phyloP scores from a whole-genome alignment of 202 grass and related monocot genomes.

The Elaeis oleifera region DNA sequence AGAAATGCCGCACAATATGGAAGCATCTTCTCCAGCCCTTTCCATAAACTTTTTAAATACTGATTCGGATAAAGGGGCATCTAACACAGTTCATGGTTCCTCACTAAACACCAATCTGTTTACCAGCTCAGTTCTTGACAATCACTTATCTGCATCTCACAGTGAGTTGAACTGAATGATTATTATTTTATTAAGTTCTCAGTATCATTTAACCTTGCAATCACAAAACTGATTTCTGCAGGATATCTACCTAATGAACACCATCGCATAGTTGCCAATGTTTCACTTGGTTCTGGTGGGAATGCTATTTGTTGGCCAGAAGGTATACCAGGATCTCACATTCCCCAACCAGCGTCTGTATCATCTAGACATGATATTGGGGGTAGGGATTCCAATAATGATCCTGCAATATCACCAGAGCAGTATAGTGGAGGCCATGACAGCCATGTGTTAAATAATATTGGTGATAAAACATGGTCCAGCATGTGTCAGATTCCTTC shows the following conservation, averaged over 20 bases:
- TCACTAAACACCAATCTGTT: neutral
- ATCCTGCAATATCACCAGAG: neutral
- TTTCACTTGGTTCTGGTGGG: constrained; percentile 10
- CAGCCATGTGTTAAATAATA: neutral
- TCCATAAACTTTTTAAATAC: neutral
- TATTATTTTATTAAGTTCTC: neutral
- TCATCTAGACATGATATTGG: constrained; percentile 8
- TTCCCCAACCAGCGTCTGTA: constrained; percentile 21
- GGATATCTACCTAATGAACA: constrained; percentile 23
- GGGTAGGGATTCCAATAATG: neutral
- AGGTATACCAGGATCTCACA: constrained; percentile 16
- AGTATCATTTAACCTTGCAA: neutral
- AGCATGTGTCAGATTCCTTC: constrained; percentile 6
- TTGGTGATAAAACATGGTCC: constrained; percentile 9
- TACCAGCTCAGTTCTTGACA: constrained; percentile 2
- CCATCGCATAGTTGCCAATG: constrained; percentile 11
- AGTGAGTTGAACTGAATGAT: neutral
- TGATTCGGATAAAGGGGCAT: neutral
- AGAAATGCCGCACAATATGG: neutral
- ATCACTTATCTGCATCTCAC: constrained; percentile 9
- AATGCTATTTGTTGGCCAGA: constrained; percentile 1
- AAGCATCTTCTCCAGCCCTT: neutral
- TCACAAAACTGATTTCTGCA: neutral
- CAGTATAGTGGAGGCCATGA: neutral
- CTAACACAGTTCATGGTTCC: neutral